Percentiles rank a stretch among this genome's conserved stretches.
phyloP scores from a whole-genome alignment of 2,329 filamentous ascomycete species.

The Sordariomycetes sp. region DNA sequence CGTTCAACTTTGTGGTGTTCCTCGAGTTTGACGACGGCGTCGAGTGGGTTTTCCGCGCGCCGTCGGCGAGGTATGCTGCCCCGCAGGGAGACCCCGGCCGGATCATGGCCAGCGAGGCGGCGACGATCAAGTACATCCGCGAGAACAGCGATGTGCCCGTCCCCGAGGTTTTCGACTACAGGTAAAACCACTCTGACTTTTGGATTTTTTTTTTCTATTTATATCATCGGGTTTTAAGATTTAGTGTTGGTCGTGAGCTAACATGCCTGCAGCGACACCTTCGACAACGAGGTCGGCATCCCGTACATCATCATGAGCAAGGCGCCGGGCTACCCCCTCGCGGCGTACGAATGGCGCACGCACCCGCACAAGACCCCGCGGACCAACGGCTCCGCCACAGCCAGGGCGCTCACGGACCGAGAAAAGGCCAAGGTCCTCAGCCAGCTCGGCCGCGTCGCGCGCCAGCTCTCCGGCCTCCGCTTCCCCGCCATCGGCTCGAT shows the following conservation, averaged over 20 bases:
- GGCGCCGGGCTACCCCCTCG: constrained; percentile 15
- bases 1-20: constrained; percentile 18
- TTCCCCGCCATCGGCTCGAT: constrained; percentile 17
- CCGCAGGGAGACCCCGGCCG: constrained; percentile 9
- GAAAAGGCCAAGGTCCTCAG: not conserved
- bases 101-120: constrained; percentile 18
- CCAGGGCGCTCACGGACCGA: not conserved
- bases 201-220: too few relatives aligned
- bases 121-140: constrained; percentile 17
- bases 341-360: constrained; percentile 11
- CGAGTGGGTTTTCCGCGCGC: constrained; percentile 18
- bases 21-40: constrained; percentile 17
- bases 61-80: constrained; percentile 9
- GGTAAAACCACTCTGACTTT: constrained; percentile 3
- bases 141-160: constrained; percentile 17
- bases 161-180: constrained; percentile 16
- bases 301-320: constrained; percentile 22
- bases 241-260: too few relatives aligned
- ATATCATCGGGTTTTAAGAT: too few relatives aligned
- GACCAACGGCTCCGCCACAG: constrained; percentile 2
- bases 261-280: constrained; percentile 1
- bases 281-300: constrained; percentile 16
- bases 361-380: constrained; percentile 4
- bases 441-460: constrained; percentile 14
- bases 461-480: constrained; percentile 14